phyloP scores from a whole-genome alignment of 129 eudicot species.

The Chrysanthemum seticuspe region DNA sequence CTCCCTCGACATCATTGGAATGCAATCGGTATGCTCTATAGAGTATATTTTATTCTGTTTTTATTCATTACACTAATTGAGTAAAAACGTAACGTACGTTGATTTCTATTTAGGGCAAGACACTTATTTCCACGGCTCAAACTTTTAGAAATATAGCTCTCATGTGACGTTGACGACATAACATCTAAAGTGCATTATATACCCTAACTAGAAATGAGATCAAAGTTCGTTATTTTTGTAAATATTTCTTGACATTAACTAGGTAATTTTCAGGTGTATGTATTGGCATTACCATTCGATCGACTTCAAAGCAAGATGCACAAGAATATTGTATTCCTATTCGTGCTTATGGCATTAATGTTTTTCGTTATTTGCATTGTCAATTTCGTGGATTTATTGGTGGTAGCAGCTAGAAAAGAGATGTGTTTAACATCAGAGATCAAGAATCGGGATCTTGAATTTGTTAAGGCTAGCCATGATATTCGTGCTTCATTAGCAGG shows the following conservation, averaged over 20 bases:
- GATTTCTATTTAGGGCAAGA: background rate
- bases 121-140: background rate
- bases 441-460: slow-evolving; percentile 57
- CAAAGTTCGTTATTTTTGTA: background rate
- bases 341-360: slow-evolving; percentile 28
- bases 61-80: background rate
- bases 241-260: background rate
- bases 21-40: slow-evolving; percentile 34
- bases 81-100: too few relatives aligned
- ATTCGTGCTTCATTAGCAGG: slow-evolving; percentile 67
- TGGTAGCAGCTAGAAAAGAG: slow-evolving; percentile 44
- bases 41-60: background rate
- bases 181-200: background rate
- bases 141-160: too few relatives aligned
- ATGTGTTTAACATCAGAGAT: slow-evolving; percentile 43
- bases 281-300: slow-evolving; percentile 44
- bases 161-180: too few relatives aligned
- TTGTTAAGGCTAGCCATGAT: slow-evolving; percentile 74
- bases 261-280: slow-evolving; percentile 41
- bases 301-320: slow-evolving; percentile 34
- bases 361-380: slow-evolving; percentile 15
- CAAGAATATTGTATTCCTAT: slow-evolving; percentile 25
- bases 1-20: slow-evolving; percentile 39
- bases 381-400: slow-evolving; percentile 28
- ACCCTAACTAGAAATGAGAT: background rate